These are phyloP conservation scores for Balakata baccata DNA, from an alignment of 345 rosid species.

Conservation along the genomic window DNA sequence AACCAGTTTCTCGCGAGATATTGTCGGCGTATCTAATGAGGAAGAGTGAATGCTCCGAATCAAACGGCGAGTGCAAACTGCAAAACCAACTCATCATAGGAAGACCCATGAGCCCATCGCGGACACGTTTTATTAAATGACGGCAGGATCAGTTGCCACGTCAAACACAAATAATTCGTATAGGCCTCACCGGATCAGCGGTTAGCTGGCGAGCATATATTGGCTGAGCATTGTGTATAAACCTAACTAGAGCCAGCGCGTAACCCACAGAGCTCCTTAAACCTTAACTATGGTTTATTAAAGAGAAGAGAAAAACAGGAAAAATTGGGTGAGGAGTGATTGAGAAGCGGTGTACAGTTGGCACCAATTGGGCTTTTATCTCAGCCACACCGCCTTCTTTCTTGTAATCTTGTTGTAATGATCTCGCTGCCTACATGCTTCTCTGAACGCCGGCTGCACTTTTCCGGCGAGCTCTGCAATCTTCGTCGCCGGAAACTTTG, in stretches of 20 bases:
- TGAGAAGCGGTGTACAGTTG: constrained; percentile 30
- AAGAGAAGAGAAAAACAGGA: not conserved
- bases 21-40: constrained; percentile 45
- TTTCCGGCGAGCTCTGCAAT: constrained; percentile 6
- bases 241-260: constrained; percentile 10
- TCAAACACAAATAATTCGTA: not conserved
- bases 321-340: not conserved
- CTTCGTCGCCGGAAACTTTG: constrained; percentile 6
- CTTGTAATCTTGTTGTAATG: not conserved
- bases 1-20: no score
- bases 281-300: constrained; percentile 25
- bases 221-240: constrained; percentile 16
- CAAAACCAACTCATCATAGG: not conserved
- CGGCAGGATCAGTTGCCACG: constrained; percentile 32
- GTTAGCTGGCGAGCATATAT: constrained; percentile 36
- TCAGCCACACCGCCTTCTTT: not conserved
- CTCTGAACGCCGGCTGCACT: constrained; percentile 18
- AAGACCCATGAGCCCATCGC: not conserved
- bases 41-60: constrained; percentile 7
- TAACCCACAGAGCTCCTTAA: not conserved
- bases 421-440: not conserved
- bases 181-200: constrained; percentile 23
- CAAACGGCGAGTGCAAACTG: constrained; percentile 14
- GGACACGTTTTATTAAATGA: not conserved
- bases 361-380: not conserved